A percentile compares a stretch with the other conserved stretches of the same genome.
These are phyloP conservation scores for Avena atlantica DNA, from an alignment of 176 grass and related monocot species.

Conservation along the genomic window DNA sequence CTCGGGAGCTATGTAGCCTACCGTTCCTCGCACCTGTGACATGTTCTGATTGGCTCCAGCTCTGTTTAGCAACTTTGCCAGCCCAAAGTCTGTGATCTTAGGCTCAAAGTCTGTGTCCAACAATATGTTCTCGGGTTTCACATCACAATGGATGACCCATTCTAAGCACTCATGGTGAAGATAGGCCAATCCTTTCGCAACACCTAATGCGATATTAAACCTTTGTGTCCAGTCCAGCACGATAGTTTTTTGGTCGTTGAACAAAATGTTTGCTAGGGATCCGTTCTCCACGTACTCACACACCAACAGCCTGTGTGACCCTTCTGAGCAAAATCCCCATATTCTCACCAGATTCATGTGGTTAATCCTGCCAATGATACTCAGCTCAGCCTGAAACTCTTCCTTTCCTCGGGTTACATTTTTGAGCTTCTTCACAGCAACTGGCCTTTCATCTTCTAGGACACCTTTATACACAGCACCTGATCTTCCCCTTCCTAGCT, in stretches of 20 bases:
- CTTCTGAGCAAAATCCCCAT: constrained; percentile 53
- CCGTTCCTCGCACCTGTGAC: constrained; percentile 45
- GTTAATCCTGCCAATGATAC: constrained; percentile 53
- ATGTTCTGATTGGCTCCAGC: constrained; percentile 34
- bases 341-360: constrained; percentile 63
- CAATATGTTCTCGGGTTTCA: constrained; percentile 60
- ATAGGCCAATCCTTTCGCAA: constrained; percentile 56
- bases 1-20: constrained; percentile 58
- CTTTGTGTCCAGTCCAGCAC: constrained; percentile 47
- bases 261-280: constrained; percentile 21
- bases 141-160: constrained; percentile 58
- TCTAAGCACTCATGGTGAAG: constrained; percentile 61
- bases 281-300: constrained; percentile 52
- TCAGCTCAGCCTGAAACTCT: constrained; percentile 59
- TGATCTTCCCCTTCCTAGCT: constrained; percentile 51
- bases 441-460: constrained; percentile 33
- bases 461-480: constrained; percentile 53
- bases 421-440: constrained; percentile 56
- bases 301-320: constrained; percentile 45
- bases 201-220: constrained; percentile 55
- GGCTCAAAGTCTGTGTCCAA: constrained; percentile 43
- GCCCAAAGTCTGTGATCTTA: constrained; percentile 51
- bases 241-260: constrained; percentile 24
- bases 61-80: constrained; percentile 44
- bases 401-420: constrained; percentile 36